Conservation (phyloP, 192 early-diverging fungal species). For the Dimargaris cristalligena region DNA sequence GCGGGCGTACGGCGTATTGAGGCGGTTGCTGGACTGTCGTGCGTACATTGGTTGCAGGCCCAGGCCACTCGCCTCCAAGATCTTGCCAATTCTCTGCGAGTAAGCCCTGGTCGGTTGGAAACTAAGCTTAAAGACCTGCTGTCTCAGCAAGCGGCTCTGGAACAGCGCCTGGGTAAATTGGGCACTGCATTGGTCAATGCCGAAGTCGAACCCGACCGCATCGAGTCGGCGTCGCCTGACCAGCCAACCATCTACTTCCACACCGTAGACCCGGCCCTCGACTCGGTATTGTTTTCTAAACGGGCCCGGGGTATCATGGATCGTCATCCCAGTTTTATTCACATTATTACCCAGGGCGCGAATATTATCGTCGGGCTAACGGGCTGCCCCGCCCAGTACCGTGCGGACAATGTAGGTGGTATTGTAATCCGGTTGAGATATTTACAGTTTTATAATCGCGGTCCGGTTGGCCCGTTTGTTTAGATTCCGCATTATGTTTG, state of each 20-base stretch:
- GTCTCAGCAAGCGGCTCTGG: background rate
- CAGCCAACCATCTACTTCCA: background rate
- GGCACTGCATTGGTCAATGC: background rate
- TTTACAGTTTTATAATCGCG: background rate
- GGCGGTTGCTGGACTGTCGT: slow-evolving; percentile 30
- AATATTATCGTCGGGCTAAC: background rate
- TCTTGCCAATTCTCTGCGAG: background rate
- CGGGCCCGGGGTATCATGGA: background rate
- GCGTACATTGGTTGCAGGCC: slow-evolving; percentile 24
- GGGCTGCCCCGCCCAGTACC: background rate
- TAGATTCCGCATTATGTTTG: background rate
- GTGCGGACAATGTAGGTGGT: background rate
- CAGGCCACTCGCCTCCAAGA: slow-evolving; percentile 10
- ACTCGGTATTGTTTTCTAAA: background rate
- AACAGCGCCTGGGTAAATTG: background rate
- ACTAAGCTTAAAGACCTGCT: background rate
- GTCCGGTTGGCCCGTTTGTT: background rate
- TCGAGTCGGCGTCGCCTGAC: background rate
- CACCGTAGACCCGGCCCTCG: background rate
- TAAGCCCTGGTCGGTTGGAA: background rate
- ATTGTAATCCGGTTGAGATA: background rate
- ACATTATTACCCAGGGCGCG: background rate
- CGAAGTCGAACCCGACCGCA: background rate
- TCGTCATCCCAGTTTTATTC: background rate
- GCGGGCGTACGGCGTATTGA: slow-evolving; percentile 44